Evolutionary conservation across 768 basidiomycete species (phyloP), one percentile per base, ranked within the genome.

Genomic region (Pleurotus tuoliensis): DNA sequence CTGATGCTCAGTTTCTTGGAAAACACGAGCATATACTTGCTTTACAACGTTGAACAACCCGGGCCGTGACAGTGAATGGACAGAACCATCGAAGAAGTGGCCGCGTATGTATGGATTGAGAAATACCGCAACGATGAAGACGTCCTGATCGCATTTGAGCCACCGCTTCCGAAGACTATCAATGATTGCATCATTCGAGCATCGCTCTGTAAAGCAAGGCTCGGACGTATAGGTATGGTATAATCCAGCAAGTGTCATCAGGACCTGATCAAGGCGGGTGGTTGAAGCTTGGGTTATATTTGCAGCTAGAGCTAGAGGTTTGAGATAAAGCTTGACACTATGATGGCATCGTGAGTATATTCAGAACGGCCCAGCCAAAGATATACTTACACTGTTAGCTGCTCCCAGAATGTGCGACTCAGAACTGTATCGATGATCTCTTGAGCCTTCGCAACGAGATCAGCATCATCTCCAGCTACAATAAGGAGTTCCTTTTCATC

Each of bases 381-480:
- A 27, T 27, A 27, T 27, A 27, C 27, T 27, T 62, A 74, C 69
- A 61, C 50, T 51, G 66, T 50, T 16, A 72, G 55, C 2, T 58
- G 44, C 13, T 63, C 30, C 73, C 71, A 76, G 52, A 75, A 75
- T 4, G 52, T 24, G 8, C 41, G 15, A 55, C 69, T 58, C 20
- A 66, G 49, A 15, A 76, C 69, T 11, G 70, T 56, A 1, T 16
- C 27, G 8, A 71, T 55, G 63, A 73, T 73, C 49, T 62, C 47
- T 9, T 30, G 11, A 11, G 61, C 55, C 59, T 64, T 69, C 16
- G 24, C 24, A 37, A 7, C 47, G 3, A 5, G 60, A 16, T 56
- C 51, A 12, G 9, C 13, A 41, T 56, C 56, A 6, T 43, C 16
- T 40, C 52, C 49, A 27, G 64, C 56, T 6, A 58, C 63, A 9